Evolutionary conservation across 2,329 filamentous ascomycete species (phyloP).

Genomic region (Botrytis fragariae): DNA sequence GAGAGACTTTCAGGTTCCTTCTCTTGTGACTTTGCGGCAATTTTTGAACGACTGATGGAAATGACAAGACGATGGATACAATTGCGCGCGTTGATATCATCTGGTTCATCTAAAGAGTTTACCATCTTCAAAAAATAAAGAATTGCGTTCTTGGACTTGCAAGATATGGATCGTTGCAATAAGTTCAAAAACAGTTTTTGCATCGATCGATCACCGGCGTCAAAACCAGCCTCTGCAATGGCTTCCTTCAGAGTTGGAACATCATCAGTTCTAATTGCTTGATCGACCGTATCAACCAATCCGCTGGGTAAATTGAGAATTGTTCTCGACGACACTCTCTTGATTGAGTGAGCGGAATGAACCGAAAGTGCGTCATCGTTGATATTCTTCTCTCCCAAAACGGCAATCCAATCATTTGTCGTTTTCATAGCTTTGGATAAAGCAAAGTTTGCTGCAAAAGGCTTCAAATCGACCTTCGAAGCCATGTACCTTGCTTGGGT

Average conservation of each 20-base stretch:
- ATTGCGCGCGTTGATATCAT: slow-evolving; percentile 92
- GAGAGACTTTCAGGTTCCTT: slow-evolving; percentile 38
- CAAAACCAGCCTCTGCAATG: slow-evolving; percentile 56
- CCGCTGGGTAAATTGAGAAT: slow-evolving; percentile 68
- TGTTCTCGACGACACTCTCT: slow-evolving; percentile 72
- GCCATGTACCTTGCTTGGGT: slow-evolving; percentile 84
- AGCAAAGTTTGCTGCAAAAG: slow-evolving; percentile 75
- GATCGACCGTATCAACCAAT: slow-evolving; percentile 69
- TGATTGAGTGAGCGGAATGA: slow-evolving; percentile 67
- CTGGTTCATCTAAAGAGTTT: slow-evolving; percentile 73
- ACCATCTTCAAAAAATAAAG: slow-evolving; percentile 67
- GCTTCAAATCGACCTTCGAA: slow-evolving; percentile 83
- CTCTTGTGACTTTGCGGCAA: slow-evolving; percentile 43
- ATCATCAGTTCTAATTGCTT: slow-evolving; percentile 69
- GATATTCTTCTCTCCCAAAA: slow-evolving; percentile 73
- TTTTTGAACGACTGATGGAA: slow-evolving; percentile 74
- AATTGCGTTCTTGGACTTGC: slow-evolving; percentile 67
- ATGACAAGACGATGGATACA: slow-evolving; percentile 92
- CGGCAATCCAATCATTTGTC: slow-evolving; percentile 90
- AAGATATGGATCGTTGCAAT: slow-evolving; percentile 72
- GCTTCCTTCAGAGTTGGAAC: slow-evolving; percentile 53
- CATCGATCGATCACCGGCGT: slow-evolving; percentile 51
- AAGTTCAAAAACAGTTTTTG: slow-evolving; percentile 75
- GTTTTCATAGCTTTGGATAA: slow-evolving; percentile 57
- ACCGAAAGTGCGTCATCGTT: slow-evolving; percentile 72